These are phyloP conservation scores for Forsythia viridissima DNA, from an alignment of 257 asterid species.

Conservation along the genomic window DNA sequence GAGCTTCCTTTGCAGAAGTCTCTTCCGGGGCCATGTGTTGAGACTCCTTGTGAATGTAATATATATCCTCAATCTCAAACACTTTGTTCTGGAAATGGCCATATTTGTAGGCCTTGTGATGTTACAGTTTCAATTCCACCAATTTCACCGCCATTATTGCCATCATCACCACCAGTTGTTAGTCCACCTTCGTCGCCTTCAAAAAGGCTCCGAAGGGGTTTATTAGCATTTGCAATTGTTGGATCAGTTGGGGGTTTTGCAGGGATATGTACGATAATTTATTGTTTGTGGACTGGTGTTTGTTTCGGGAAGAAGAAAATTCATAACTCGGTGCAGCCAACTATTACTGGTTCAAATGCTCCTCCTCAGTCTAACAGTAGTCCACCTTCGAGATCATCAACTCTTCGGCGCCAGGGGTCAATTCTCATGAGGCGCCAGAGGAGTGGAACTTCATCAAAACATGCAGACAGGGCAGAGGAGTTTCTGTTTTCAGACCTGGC, in stretches of 20 bases:
- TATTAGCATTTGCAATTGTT: slow-evolving; percentile 60
- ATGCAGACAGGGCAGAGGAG: slow-evolving; percentile 76
- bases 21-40: slow-evolving; percentile 77
- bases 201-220: slow-evolving; percentile 47
- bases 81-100: slow-evolving; percentile 70
- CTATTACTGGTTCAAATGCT: slow-evolving; percentile 40
- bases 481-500: slow-evolving; percentile 58
- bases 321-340: slow-evolving; percentile 85
- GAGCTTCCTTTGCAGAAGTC: slow-evolving; percentile 54
- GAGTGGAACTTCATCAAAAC: slow-evolving; percentile 81
- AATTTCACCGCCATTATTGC: slow-evolving; percentile 4
- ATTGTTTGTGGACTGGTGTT: slow-evolving; percentile 69
- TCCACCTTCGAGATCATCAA: slow-evolving; percentile 73
- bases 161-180: slow-evolving; percentile 20
- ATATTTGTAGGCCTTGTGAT: slow-evolving; percentile 78
- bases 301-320: slow-evolving; percentile 79
- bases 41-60: slow-evolving; percentile 54
- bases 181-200: slow-evolving; percentile 37
- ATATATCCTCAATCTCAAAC: slow-evolving; percentile 59
- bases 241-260: slow-evolving; percentile 77
- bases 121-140: slow-evolving; percentile 26
- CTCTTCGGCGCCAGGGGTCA: slow-evolving; percentile 82
- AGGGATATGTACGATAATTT: slow-evolving; percentile 57
- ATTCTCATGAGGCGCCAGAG: slow-evolving; percentile 78
- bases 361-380: slow-evolving; percentile 46